phyloP scores from a whole-genome alignment of 2,329 filamentous ascomycete species.

The Rachicladosporium sp. region DNA sequence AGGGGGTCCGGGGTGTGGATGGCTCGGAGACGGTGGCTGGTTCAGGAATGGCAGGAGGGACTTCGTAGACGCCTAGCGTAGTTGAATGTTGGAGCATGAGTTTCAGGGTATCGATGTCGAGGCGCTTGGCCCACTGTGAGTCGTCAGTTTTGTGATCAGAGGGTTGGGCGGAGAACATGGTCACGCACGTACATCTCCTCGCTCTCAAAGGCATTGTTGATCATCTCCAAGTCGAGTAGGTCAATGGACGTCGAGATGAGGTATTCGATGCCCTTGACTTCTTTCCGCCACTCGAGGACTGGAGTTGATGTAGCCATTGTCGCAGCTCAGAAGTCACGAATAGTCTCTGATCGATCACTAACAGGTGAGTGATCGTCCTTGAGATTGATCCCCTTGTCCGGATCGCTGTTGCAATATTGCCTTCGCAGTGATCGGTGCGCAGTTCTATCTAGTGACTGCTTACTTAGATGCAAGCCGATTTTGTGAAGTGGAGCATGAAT shows the following conservation, averaged over 20 bases:
- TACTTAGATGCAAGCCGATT: no score
- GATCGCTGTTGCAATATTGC: no score
- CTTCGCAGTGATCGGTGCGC: no score
- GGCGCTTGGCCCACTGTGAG: conserved; percentile 14
- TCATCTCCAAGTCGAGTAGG: conserved; percentile 13
- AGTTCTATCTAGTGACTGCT: no score
- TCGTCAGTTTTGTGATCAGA: no score
- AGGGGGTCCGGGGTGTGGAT: conserved; percentile 14
- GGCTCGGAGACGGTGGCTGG: conserved; percentile 7
- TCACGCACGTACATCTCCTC: conserved; percentile 14
- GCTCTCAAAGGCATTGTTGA: conserved; percentile 16
- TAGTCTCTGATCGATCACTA: no score
- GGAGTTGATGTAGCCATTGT: neutral
- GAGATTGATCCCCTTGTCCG: no score
- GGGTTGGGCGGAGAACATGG: no score
- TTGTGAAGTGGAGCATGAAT: no score
- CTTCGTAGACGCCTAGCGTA: conserved; percentile 17
- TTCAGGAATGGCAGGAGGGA: conserved; percentile 3
- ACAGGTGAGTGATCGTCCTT: no score
- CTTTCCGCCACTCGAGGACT: conserved; percentile 2
- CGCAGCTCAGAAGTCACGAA: neutral
- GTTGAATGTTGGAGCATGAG: conserved; percentile 16
- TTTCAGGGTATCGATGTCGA: conserved; percentile 10
- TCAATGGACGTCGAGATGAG: conserved; percentile 11
- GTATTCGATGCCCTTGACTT: conserved; percentile 2